Base-by-base conservation (phyloP, 1,284 basidiomycete genomes). In the Boletus subluridellus region DNA sequence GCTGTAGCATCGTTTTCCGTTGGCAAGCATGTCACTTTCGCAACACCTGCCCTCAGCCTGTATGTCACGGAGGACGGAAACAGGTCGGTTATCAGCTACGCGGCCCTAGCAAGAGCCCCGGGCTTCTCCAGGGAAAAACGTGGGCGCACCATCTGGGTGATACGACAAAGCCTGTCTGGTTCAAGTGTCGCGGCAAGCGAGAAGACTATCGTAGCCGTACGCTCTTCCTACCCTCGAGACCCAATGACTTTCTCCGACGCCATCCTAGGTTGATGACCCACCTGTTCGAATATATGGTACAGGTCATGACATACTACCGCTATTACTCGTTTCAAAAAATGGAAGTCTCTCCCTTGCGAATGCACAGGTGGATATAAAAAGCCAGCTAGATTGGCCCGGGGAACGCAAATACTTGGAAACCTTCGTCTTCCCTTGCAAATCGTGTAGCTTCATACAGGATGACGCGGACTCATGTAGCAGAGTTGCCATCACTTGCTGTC, bases 1-100 rank as follows among this genome's bases (percentile, higher is more conserved):
- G 79, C 87, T 4, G 77, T 85, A 1, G 77, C 82, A 21, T 89
- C 89, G 0, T 82, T 87, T 72, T 84, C 85, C 0, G 76, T 88
- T 7, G 85, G 86, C 4, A 82, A 87, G 26, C 82, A 83, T 2
- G 82, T 82, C 10, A 73, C 72, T 4, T 90, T 89, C 69, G 73
- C 82, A 8, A 82, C 81, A 65, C 78, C 87, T 26, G 77, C 87
- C 8, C 73, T 85, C 28, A 81, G 81, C 26, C 67, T 76, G 26
- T 70, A 66, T 52, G 66, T 73, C 28, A 56, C 67, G 7, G 74
- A 78, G 54, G 74, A 76, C 47, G 62, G 60, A 17, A 59, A 47
- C 48, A 76, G 67, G 47, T 71, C 74, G 54, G 82, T 80, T 59
- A 77, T 80, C 35, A 87, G 82, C 24, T 90, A 85, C 64, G 78